Evolutionary conservation across 768 basidiomycete species (phyloP).

Genomic region (Naganishia vishniacii): DNA sequence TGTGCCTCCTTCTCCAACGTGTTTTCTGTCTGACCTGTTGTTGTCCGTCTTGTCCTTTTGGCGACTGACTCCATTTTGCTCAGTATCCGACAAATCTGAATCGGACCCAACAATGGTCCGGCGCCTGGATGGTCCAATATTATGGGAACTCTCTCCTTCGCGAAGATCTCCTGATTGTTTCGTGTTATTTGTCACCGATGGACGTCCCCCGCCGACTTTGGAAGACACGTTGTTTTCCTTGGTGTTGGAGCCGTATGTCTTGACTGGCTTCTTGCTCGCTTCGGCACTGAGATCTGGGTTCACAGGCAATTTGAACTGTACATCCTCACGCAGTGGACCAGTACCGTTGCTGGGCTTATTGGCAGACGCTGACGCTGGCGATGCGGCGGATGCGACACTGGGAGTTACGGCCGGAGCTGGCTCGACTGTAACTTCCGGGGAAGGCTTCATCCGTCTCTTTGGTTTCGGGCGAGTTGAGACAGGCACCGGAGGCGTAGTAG

Average conservation of each 20-base stretch:
- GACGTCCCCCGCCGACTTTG: neutral
- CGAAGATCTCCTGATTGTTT: neutral
- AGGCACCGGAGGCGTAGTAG: neutral
- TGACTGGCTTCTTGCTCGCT: neutral
- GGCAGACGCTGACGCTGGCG: neutral
- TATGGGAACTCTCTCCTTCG: neutral
- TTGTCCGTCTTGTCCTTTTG: neutral
- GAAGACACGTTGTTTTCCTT: neutral
- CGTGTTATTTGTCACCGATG: neutral
- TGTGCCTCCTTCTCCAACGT: neutral
- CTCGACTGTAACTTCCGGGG: neutral
- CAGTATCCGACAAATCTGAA: constrained; percentile 5
- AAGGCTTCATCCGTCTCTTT: neutral
- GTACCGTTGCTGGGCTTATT: no score
- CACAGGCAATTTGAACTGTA: neutral
- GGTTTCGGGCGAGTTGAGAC: constrained; percentile 8
- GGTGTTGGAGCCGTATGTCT: constrained; percentile 8
- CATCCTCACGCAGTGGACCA: neutral
- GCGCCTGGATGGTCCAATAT: neutral
- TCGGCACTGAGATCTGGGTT: neutral
- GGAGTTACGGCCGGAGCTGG: neutral
- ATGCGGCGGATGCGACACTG: neutral
- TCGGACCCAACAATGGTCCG: neutral
- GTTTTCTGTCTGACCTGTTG: neutral
- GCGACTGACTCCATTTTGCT: neutral